These are phyloP conservation scores for Leishmania major DNA, from an alignment of 208 protist genomes.

Conservation along the genomic window DNA sequence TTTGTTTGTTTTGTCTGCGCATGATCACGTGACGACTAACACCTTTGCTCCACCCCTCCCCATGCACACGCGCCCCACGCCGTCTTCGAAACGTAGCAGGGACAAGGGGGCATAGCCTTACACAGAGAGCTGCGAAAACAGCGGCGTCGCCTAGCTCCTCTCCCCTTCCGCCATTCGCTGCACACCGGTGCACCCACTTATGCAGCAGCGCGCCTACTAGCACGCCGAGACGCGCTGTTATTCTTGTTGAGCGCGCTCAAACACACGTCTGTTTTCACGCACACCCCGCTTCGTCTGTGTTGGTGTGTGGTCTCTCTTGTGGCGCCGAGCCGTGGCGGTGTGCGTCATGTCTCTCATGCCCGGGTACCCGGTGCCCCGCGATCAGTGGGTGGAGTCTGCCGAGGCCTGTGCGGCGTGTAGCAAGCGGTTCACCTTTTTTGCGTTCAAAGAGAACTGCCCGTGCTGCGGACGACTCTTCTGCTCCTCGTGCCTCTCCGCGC, in stretches of 20 bases:
- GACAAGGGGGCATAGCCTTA: background rate
- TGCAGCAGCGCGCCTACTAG: background rate
- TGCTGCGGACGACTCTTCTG: slow-evolving; percentile 71
- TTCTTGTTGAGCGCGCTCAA: background rate
- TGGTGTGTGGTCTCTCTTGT: background rate
- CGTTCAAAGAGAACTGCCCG: slow-evolving; percentile 60
- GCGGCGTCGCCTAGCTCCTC: background rate
- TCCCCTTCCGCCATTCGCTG: background rate
- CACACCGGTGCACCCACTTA: background rate
- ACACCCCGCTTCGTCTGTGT: background rate
- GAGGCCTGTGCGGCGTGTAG: slow-evolving; percentile 57
- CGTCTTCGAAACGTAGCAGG: background rate
- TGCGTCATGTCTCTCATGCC: slow-evolving; percentile 25
- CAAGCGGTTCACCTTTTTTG: slow-evolving; percentile 57
- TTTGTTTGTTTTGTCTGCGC: background rate
- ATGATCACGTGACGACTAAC: no score
- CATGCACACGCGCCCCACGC: background rate
- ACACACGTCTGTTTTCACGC: background rate
- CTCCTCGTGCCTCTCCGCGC: slow-evolving; percentile 55
- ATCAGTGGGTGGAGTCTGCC: slow-evolving; percentile 35
- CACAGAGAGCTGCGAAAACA: background rate
- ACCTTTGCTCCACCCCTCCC: background rate
- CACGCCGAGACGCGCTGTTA: background rate
- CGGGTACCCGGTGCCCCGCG: slow-evolving; percentile 43
- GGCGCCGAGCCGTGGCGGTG: no score